Conservation (phyloP, 2,329 filamentous ascomycete species). For the Alternaria hordeiaustralica region DNA sequence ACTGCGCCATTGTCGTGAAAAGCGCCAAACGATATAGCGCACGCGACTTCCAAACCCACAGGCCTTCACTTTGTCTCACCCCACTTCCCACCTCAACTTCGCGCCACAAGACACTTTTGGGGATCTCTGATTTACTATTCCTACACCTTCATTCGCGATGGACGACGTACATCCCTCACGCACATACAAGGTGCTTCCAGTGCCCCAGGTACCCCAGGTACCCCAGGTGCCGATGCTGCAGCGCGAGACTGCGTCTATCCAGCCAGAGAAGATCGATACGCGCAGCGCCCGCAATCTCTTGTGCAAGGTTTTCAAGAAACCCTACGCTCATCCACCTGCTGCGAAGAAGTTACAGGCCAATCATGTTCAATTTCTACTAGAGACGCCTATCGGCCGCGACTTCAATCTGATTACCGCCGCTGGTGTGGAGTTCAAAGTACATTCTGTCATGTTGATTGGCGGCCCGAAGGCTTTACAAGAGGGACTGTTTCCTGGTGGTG, state of each 20-base stretch:
- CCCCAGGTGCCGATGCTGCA: neutral
- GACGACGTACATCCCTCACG: neutral
- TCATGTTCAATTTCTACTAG: constrained; percentile 4
- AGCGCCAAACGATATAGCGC: neutral
- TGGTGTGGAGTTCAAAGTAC: constrained; percentile 17
- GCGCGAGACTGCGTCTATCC: neutral
- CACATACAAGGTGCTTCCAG: neutral
- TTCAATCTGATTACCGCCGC: constrained; percentile 15
- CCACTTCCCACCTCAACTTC: neutral
- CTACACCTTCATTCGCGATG: neutral
- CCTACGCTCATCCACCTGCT: neutral
- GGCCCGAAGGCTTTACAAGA: constrained; percentile 14
- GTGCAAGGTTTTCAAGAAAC: constrained; percentile 3
- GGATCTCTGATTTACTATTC: neutral
- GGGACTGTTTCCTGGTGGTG: constrained; percentile 11
- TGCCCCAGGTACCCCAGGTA: neutral
- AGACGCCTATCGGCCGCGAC: constrained; percentile 12
- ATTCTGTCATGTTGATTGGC: constrained; percentile 20
- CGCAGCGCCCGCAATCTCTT: constrained; percentile 7
- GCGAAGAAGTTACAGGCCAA: neutral
- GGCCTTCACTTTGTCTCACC: neutral
- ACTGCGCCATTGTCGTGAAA: neutral
- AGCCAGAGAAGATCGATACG: neutral
- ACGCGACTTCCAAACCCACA: neutral
- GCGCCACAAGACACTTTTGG: neutral